Evolutionary conservation across 2,329 filamentous ascomycete species (phyloP).

Genomic region (Talaromyces piceae): DNA sequence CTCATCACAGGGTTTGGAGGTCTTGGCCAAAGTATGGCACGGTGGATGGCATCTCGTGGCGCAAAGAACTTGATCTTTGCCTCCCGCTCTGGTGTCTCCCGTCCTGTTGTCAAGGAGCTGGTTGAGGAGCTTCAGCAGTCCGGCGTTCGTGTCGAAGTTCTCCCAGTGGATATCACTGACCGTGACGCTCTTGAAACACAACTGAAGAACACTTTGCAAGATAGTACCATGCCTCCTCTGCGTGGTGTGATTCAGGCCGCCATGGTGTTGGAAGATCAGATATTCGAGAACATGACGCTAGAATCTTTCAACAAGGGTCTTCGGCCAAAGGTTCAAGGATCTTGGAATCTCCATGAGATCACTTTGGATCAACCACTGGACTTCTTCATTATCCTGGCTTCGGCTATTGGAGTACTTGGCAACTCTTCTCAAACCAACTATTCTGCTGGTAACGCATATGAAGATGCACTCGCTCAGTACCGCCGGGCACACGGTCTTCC

Average conservation of each 20-base stretch:
- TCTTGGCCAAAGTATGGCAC: conserved; percentile 22
- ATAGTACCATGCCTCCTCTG: conserved; percentile 19
- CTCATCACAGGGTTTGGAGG: conserved; percentile 7
- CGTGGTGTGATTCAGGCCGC: conserved; percentile 31
- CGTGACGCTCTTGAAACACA: not conserved
- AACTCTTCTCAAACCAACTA: conserved; percentile 34
- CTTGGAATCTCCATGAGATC: conserved; percentile 14
- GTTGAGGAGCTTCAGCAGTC: not conserved
- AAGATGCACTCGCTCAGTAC: conserved; percentile 12
- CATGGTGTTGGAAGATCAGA: conserved; percentile 28
- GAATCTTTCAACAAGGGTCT: conserved; percentile 23
- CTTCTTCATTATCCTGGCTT: conserved; percentile 33
- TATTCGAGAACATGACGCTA: conserved; percentile 25
- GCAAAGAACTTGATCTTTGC: conserved; percentile 23
- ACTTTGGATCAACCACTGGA: conserved; percentile 23
- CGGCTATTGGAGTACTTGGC: conserved; percentile 17
- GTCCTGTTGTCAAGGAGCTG: conserved; percentile 8
- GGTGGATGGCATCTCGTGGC: conserved; percentile 25
- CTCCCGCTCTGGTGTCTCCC: conserved; percentile 21
- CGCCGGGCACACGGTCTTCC: conserved; percentile 10
- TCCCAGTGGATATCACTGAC: not conserved
- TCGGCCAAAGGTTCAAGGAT: conserved; percentile 35
- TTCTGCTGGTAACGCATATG: conserved; percentile 16
- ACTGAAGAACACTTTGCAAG: not conserved
- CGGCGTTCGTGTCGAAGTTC: not conserved